Evolutionary conservation across 2,329 filamentous ascomycete species (phyloP).

Genomic region (Eutypa lata): DNA sequence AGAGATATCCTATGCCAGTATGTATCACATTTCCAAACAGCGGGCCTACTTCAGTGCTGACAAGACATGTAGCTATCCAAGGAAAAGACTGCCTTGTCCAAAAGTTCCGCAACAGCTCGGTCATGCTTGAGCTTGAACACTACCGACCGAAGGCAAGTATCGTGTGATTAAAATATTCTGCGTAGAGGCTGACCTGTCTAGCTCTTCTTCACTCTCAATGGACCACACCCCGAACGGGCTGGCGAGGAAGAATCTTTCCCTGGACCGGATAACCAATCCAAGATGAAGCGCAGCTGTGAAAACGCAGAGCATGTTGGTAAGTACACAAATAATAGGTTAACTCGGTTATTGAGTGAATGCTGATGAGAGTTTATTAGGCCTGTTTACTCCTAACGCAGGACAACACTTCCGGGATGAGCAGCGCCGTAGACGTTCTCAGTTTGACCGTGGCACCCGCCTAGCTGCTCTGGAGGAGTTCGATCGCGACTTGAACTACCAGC

Average conservation of each 20-base stretch:
- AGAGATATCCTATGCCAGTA: constrained; percentile 93
- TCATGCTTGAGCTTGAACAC: constrained; percentile 81
- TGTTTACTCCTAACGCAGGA: constrained; percentile 77
- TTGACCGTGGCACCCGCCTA: constrained; percentile 74
- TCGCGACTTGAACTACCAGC: constrained; percentile 43
- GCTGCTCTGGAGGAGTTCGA: constrained; percentile 64
- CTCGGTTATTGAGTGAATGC: neutral
- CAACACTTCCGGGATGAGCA: constrained; percentile 74
- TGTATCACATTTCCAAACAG: constrained; percentile 31
- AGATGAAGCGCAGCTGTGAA: constrained; percentile 83
- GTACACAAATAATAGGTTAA: constrained; percentile 27
- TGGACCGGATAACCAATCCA: constrained; percentile 76
- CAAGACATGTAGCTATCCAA: constrained; percentile 66
- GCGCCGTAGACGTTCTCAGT: constrained; percentile 72
- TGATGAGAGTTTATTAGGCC: constrained; percentile 43
- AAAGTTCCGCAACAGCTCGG: constrained; percentile 94
- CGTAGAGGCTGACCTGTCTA: constrained; percentile 24
- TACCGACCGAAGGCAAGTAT: constrained; percentile 75
- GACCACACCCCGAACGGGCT: constrained; percentile 47
- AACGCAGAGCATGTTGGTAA: constrained; percentile 80
- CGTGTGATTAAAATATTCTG: neutral
- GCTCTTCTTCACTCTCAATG: constrained; percentile 52
- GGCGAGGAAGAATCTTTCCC: constrained; percentile 77
- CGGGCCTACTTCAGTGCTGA: constrained; percentile 20
- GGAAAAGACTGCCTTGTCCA: constrained; percentile 86